Base-by-base conservation (phyloP, 2,329 filamentous ascomycete species). In the Blastomyces silverae region DNA sequence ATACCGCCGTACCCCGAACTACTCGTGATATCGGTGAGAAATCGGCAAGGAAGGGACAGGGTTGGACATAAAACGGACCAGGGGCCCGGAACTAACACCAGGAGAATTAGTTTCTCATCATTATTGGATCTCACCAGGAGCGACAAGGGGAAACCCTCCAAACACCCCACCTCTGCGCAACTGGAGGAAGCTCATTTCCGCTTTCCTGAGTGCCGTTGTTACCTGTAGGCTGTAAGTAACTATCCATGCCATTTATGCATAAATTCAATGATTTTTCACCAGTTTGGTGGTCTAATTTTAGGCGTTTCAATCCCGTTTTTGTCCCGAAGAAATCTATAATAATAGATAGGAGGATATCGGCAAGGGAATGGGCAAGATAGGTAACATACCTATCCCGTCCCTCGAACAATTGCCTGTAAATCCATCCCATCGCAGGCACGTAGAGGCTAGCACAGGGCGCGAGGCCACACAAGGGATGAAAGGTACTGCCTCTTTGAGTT, bases 41-140 rank as follows among this genome's bases (percentile, higher is more conserved):
- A 56, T 34, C 28, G 53, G 31, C 11, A 34, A n/a, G 28, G 20
- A 28, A 28, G 11, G 11, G 50, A 25, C 53, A 56, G 28, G 53
- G 53, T 56, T 56, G 31, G 53, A 56, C 15, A 37, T 37, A 34
- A 13, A 56, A 56, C 28, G 28, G 15, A 37, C 53, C 53, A 56
- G 53, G 53, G 53, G 22, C 53, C 53, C 15, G 31, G 17, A n/a
- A n/a, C 53, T 37, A 56, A 31, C 53, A 56, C 20, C 31, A 56
- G 20, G 28, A 37, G 20, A 34, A 37, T 37, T 37, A 56, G 28
- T 34, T 34, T 34, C 52, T 56, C 6, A 31, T 56, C 0, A 37
- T 10, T 31, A 10, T 37, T 34, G 31, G 31, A 34, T 34, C 22
- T 37, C 28, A 34, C 15, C 28, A 20, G 17, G 10, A 39, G 31